Evolutionary conservation across 148 eudicot genomes (phyloP).

Genomic region (Nepenthes mirabilis): DNA sequence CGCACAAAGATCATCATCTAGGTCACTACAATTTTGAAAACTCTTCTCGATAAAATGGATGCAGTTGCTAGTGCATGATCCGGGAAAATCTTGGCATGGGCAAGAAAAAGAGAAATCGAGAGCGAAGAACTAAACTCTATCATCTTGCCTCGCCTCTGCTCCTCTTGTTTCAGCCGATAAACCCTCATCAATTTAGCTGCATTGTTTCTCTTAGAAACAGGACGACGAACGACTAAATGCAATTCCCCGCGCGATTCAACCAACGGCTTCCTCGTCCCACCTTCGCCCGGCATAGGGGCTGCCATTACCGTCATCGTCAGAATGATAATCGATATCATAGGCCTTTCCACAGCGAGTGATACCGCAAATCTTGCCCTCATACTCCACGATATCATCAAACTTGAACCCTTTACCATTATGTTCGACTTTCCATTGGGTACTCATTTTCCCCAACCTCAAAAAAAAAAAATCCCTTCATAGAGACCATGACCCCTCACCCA

Average conservation of each 20-base stretch:
- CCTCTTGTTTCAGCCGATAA: neutral
- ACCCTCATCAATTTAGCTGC: neutral
- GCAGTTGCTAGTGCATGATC: neutral
- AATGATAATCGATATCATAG: neutral
- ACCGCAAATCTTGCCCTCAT: neutral
- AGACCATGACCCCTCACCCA: neutral
- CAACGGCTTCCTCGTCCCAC: neutral
- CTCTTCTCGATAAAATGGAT: neutral
- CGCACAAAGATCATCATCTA: neutral
- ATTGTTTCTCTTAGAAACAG: neutral
- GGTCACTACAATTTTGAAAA: neutral
- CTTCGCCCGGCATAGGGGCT: neutral
- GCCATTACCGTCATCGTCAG: neutral
- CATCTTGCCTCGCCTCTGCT: neutral
- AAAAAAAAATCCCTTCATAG: neutral
- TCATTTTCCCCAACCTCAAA: neutral
- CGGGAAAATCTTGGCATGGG: neutral
- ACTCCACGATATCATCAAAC: neutral
- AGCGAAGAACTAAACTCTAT: neutral
- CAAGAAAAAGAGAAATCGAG: neutral
- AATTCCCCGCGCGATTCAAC: neutral
- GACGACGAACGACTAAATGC: neutral
- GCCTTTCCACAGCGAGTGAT: neutral
- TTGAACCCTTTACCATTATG: neutral
- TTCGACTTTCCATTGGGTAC: neutral